Conservation (phyloP, 768 basidiomycete species). For the Suillus americanus region DNA sequence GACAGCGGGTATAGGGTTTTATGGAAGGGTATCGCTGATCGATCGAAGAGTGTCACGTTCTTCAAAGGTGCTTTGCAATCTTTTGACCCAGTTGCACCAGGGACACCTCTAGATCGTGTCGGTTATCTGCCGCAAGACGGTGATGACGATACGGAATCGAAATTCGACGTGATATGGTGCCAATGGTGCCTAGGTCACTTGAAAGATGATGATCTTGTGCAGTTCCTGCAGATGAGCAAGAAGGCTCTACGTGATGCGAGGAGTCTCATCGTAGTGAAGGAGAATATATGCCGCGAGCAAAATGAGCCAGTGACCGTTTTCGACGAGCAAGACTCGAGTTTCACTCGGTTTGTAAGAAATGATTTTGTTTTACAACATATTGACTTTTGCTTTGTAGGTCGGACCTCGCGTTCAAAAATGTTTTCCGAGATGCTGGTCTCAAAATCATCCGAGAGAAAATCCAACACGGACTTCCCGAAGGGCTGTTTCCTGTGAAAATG, state of each 20-base stretch:
- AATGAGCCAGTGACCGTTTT: conserved; percentile 60
- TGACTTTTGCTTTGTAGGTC: conserved; percentile 53
- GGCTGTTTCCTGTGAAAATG: conserved; percentile 87
- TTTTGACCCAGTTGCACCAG: conserved; percentile 66
- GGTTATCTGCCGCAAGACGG: conserved; percentile 56
- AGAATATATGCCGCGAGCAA: conserved; percentile 76
- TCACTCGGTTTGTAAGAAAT: conserved; percentile 66
- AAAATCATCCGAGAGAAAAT: conserved; percentile 68
- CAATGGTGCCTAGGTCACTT: conserved; percentile 97
- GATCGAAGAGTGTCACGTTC: conserved; percentile 73
- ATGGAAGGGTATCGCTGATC: conserved; percentile 71
- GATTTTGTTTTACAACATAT: conserved; percentile 1
- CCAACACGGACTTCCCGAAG: conserved; percentile 82
- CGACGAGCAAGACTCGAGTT: conserved; percentile 85
- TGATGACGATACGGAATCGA: conserved; percentile 51
- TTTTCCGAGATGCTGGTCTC: conserved; percentile 76
- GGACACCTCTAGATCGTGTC: conserved; percentile 56
- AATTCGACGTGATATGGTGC: conserved; percentile 92
- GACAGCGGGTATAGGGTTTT: conserved; percentile 25
- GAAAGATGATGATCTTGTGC: conserved; percentile 69
- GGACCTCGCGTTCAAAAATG: conserved; percentile 73
- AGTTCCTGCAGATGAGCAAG: conserved; percentile 68
- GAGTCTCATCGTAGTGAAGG: conserved; percentile 85
- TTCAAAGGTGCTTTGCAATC: conserved; percentile 77
- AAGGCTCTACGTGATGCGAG: conserved; percentile 46